Evolutionary conservation across 768 basidiomycete genomes (phyloP).

Genomic region (Auricularia heimuer): DNA sequence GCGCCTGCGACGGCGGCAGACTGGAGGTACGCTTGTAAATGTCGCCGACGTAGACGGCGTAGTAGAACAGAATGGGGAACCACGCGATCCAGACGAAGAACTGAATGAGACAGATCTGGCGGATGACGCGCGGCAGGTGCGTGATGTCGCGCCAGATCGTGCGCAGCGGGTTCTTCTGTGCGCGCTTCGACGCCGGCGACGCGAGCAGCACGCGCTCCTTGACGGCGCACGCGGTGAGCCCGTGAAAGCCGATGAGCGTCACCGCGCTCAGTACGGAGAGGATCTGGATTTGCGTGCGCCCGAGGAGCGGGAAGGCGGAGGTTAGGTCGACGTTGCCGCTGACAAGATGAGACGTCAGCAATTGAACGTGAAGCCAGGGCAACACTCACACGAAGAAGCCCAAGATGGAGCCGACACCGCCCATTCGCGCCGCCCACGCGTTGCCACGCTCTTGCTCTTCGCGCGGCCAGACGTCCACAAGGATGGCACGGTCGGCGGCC

Average conservation of each 20-base stretch:
- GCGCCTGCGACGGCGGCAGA: constrained; percentile 10
- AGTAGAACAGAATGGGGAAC: constrained; percentile 90
- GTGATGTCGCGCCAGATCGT: constrained; percentile 65
- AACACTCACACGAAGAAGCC: constrained; percentile 80
- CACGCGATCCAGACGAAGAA: constrained; percentile 86
- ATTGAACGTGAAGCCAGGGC: not conserved
- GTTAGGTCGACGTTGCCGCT: constrained; percentile 80
- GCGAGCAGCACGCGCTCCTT: constrained; percentile 66
- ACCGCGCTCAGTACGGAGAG: constrained; percentile 65
- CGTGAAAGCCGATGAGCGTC: constrained; percentile 37
- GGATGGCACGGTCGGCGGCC: constrained; percentile 81
- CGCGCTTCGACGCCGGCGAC: constrained; percentile 17
- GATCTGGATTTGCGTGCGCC: constrained; percentile 70
- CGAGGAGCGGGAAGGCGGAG: constrained; percentile 58
- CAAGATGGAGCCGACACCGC: constrained; percentile 72
- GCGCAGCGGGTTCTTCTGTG: constrained; percentile 28
- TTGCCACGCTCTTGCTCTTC: constrained; percentile 73
- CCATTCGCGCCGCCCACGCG: constrained; percentile 94
- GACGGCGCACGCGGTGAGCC: constrained; percentile 23
- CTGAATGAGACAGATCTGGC: constrained; percentile 70
- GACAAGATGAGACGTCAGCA: constrained; percentile 2
- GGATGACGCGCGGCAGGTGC: constrained; percentile 63
- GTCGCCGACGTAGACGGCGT: constrained; percentile 80
- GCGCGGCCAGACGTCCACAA: constrained; percentile 77
- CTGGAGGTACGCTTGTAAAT: constrained; percentile 51